phyloP scores from a whole-genome alignment of 202 grass and related monocot genomes.

The Dendrocalamus latiflorus region DNA sequence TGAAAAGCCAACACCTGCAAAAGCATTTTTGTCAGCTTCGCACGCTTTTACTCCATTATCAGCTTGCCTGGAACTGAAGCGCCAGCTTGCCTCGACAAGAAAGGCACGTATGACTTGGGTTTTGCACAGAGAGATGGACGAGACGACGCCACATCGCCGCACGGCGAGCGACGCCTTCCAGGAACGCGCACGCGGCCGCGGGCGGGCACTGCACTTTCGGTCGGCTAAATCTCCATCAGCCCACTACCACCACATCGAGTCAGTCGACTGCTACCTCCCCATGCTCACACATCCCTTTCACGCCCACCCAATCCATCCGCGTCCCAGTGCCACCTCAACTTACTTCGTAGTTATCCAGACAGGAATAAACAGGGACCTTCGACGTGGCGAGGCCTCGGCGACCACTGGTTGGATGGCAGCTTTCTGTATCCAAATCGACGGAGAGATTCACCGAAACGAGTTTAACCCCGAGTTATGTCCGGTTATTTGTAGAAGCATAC shows the following conservation, averaged over 20 bases:
- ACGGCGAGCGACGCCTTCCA: too few relatives aligned
- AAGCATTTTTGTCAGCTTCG: neutral
- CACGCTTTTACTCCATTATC: neutral
- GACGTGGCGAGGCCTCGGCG: conserved; percentile 16
- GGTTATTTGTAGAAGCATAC: neutral
- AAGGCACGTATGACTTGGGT: neutral
- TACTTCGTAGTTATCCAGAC: conserved; percentile 35
- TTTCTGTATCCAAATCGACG: neutral
- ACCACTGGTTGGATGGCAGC: neutral
- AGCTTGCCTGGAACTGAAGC: neutral
- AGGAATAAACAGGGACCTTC: neutral
- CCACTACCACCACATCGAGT: neutral
- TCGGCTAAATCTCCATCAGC: conserved; percentile 24
- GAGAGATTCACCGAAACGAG: neutral
- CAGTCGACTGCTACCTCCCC: neutral
- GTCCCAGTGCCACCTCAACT: conserved; percentile 8
- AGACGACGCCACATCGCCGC: too few relatives aligned
- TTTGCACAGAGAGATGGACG: neutral
- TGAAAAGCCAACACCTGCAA: too few relatives aligned
- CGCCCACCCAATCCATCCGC: conserved; percentile 6
- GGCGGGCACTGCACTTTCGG: too few relatives aligned
- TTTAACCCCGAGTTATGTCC: neutral
- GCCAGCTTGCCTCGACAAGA: neutral
- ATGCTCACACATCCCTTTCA: conserved; percentile 8
- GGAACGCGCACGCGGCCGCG: too few relatives aligned